Percentiles rank a stretch among this genome's conserved stretches.
phyloP scores from a whole-genome alignment of 164 flowering plant genomes.

The Nelumbo lutea region DNA sequence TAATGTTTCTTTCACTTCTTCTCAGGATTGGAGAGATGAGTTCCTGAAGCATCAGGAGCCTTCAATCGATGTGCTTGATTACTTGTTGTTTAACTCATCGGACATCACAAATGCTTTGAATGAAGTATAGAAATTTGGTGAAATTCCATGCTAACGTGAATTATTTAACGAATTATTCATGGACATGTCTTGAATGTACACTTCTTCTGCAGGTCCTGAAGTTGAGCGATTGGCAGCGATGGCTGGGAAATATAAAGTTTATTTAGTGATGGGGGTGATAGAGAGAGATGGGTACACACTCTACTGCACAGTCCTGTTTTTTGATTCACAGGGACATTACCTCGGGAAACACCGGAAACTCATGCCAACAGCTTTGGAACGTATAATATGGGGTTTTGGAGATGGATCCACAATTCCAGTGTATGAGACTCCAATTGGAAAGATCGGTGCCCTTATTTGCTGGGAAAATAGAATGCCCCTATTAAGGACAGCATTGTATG shows the following conservation, averaged over 20 bases:
- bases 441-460: conserved; percentile 72
- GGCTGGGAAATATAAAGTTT: conserved; percentile 74
- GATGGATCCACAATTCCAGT: conserved; percentile 81
- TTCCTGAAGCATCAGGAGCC: neutral
- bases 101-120: no score
- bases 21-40: neutral
- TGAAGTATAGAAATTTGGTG: no score
- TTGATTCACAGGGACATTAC: conserved; percentile 65
- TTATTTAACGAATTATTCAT: no score
- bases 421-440: conserved; percentile 62
- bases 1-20: conserved; percentile 10
- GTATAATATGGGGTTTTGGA: conserved; percentile 76
- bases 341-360: conserved; percentile 73
- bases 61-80: no score
- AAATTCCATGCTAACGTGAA: no score
- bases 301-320: conserved; percentile 62
- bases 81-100: no score
- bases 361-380: conserved; percentile 75
- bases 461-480: conserved; percentile 87
- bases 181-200: no score
- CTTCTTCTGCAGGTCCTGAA: conserved; percentile 49
- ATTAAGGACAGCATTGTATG: conserved; percentile 73
- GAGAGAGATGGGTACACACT: conserved; percentile 80
- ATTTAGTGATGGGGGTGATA: conserved; percentile 68
- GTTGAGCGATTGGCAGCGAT: conserved; percentile 71